Evolutionary conservation across 2,329 filamentous ascomycete species (phyloP).

Genomic region (Bipolaris cookei): DNA sequence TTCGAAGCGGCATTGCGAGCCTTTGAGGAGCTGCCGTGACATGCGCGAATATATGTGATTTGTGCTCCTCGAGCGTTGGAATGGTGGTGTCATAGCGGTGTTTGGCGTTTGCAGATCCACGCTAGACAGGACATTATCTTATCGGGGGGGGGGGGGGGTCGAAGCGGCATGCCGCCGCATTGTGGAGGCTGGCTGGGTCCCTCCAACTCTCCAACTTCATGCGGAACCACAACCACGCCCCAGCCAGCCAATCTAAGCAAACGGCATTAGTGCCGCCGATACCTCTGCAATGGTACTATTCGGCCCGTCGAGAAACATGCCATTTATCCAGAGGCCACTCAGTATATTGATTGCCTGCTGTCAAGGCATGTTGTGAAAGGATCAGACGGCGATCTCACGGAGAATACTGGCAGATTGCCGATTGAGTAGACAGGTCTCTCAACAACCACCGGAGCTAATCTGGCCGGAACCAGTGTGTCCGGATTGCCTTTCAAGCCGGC

Average conservation of each 20-base stretch:
- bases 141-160: slow-evolving; percentile 1
- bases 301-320: background rate
- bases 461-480: background rate
- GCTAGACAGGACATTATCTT: slow-evolving; percentile 6
- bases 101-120: slow-evolving; percentile 30
- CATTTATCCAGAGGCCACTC: background rate
- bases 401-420: background rate
- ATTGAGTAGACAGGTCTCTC: background rate
- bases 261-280: background rate
- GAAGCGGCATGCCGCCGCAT: slow-evolving; percentile 1
- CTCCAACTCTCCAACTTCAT: slow-evolving; percentile 1
- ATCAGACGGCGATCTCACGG: background rate
- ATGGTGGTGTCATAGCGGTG: slow-evolving; percentile 38
- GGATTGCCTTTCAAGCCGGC: background rate
- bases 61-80: slow-evolving; percentile 12
- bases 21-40: slow-evolving; percentile 19
- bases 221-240: slow-evolving; percentile 7
- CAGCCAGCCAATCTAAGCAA: background rate
- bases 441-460: background rate
- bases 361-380: background rate
- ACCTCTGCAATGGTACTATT: background rate
- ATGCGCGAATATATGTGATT: slow-evolving; percentile 26
- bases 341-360: background rate
- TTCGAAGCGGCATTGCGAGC: slow-evolving; percentile 45
- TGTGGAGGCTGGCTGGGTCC: background rate